Percentiles rank a stretch among this genome's conserved stretches.
Conservation (phyloP, 2,329 filamentous ascomycete species). For the Hypoxylon sp. region DNA sequence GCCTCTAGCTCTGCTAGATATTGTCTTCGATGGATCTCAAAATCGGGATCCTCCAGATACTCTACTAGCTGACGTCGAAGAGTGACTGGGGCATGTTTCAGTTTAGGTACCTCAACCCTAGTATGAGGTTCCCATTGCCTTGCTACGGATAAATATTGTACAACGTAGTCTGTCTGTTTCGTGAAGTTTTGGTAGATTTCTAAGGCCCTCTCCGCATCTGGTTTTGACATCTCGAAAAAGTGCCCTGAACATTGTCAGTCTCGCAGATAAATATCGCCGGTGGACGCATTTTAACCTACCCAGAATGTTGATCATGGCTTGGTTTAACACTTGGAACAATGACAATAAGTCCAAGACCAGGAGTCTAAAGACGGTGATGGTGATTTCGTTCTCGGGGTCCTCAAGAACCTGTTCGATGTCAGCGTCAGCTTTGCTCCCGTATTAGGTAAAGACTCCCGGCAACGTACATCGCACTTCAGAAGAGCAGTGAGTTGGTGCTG, state of each 20-base stretch:
- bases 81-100: constrained; percentile 97
- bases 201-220: constrained; percentile 92
- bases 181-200: constrained; percentile 94
- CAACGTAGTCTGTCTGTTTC: constrained; percentile 91
- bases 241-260: constrained; percentile 72
- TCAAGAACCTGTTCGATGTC: constrained; percentile 77
- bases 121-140: constrained; percentile 94
- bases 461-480: constrained; percentile 87
- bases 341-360: constrained; percentile 90
- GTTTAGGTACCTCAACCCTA: constrained; percentile 91
- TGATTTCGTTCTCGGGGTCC: constrained; percentile 97
- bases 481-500: constrained; percentile 89
- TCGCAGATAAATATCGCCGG: neutral
- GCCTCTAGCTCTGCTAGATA: constrained; percentile 91
- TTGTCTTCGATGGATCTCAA: constrained; percentile 92
- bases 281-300: constrained; percentile 68
- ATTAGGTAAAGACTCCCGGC: neutral
- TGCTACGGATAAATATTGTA: constrained; percentile 89
- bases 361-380: constrained; percentile 91
- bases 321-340: constrained; percentile 95
- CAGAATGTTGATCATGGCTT: constrained; percentile 96
- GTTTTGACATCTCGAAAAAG: constrained; percentile 98
- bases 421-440: constrained; percentile 34
- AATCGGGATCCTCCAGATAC: constrained; percentile 94
- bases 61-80: constrained; percentile 91